These are phyloP conservation scores for Plasmodium coatneyi DNA, from an alignment of 169 alveolate genomes.

Conservation along the genomic window DNA sequence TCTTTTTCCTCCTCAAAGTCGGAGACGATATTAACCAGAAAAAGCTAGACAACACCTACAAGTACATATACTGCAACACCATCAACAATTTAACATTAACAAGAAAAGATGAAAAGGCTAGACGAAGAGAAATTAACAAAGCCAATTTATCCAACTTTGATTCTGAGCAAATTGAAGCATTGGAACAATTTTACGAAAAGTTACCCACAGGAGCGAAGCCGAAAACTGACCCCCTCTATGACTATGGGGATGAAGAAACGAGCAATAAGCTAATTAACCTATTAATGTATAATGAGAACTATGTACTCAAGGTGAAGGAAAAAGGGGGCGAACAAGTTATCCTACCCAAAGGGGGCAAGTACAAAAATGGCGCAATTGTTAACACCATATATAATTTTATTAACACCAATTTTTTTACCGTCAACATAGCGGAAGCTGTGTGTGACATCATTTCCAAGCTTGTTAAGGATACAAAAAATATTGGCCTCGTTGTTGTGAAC, in stretches of 20 bases:
- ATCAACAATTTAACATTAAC: constrained; percentile 58
- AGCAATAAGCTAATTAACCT: constrained; percentile 30
- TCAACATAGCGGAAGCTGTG: constrained; percentile 63
- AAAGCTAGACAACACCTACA: constrained; percentile 63
- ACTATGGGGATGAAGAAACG: constrained; percentile 70
- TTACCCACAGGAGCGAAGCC: constrained; percentile 30
- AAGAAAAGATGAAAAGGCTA: constrained; percentile 49
- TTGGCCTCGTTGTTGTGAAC: constrained; percentile 59
- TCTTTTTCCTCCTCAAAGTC: constrained; percentile 30
- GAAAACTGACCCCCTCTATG: constrained; percentile 56
- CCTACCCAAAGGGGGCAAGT: not conserved
- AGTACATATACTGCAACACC: constrained; percentile 55
- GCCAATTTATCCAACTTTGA: constrained; percentile 63
- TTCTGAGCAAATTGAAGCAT: constrained; percentile 67
- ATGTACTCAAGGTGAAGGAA: constrained; percentile 1
- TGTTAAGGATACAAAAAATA: constrained; percentile 39
- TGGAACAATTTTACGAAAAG: constrained; percentile 70
- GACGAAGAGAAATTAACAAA: constrained; percentile 72
- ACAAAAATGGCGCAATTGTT: constrained; percentile 67
- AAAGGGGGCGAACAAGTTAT: not conserved
- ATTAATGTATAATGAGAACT: constrained; percentile 55
- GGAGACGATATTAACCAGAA: constrained; percentile 68
- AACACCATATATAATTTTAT: constrained; percentile 65
- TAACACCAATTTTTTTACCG: constrained; percentile 62
- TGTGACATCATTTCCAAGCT: constrained; percentile 58